phyloP scores from a whole-genome alignment of 805 yeast genomes.

The Lachancea sp. region DNA sequence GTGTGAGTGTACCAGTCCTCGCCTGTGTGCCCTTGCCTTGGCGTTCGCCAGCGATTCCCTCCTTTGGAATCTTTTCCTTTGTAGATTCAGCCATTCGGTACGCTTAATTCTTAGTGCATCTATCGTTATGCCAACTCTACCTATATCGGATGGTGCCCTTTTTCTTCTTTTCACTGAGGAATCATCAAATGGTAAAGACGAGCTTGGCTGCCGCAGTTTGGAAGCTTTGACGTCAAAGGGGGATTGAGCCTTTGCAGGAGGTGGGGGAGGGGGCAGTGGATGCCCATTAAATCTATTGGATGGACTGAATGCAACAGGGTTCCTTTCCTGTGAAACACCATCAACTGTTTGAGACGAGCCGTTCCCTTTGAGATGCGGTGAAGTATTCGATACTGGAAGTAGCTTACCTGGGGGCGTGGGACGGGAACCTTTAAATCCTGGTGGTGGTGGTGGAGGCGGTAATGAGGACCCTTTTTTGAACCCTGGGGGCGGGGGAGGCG shows the following conservation, averaged over 20 bases:
- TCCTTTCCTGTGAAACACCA: neutral
- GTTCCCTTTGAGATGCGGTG: neutral
- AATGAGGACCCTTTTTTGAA: conserved; percentile 6
- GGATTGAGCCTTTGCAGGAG: conserved; percentile 15
- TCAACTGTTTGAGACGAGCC: neutral
- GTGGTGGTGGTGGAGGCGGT: conserved; percentile 29
- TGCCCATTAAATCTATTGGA: neutral
- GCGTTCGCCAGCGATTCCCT: conserved; percentile 6
- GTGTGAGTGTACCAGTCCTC: conserved; percentile 49
- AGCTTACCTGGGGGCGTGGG: too few species aligned
- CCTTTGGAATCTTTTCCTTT: conserved; percentile 49
- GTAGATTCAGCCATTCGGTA: conserved; percentile 52
- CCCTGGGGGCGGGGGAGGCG: conserved; percentile 30
- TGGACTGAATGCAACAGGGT: too few species aligned
- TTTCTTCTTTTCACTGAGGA: neutral
- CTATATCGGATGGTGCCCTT: neutral
- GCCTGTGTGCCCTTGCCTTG: conserved; percentile 11
- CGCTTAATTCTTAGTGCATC: conserved; percentile 33
- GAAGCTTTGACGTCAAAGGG: too few species aligned
- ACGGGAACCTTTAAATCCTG: conserved; percentile 7
- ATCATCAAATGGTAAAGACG: conserved; percentile 23
- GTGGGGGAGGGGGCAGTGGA: conserved; percentile 20
- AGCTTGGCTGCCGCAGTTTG: conserved; percentile 3
- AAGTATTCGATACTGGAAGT: neutral
- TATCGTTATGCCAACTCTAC: conserved; percentile 9